A percentile compares a stretch with the other conserved stretches of the same genome.
Conservation (phyloP, 2,329 filamentous ascomycete species). For the Colletotrichum orbiculare region DNA sequence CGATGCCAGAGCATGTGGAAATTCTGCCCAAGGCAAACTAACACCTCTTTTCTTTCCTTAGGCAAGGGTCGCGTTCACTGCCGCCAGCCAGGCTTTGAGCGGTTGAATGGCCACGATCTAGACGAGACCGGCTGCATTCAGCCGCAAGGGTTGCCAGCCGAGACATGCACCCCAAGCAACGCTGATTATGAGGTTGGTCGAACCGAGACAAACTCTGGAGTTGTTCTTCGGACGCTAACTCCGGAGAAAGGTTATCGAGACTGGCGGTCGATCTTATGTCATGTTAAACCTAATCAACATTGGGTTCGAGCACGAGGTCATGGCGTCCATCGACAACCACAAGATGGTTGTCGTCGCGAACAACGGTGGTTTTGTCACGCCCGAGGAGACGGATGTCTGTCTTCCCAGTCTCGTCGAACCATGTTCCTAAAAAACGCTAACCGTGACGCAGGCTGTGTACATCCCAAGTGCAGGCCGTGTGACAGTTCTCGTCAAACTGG, state of each 20-base stretch:
- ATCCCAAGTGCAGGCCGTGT: conserved; percentile 38
- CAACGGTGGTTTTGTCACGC: conserved; percentile 40
- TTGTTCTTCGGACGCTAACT: background rate
- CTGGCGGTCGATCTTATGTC: conserved; percentile 22
- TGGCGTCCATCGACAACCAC: conserved; percentile 39
- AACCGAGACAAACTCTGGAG: background rate
- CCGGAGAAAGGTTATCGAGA: conserved; percentile 5
- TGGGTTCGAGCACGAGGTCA: conserved; percentile 31
- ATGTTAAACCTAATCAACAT: conserved; percentile 32
- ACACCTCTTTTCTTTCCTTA: background rate
- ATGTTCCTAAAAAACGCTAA: background rate
- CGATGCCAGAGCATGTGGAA: background rate
- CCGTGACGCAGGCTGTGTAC: conserved; percentile 28
- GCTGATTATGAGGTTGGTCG: conserved; percentile 26
- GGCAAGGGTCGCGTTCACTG: conserved; percentile 41
- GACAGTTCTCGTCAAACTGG: conserved; percentile 39
- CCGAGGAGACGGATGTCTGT: conserved; percentile 28
- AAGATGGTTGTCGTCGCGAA: conserved; percentile 41
- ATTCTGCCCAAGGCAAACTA: background rate
- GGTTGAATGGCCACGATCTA: conserved; percentile 6
- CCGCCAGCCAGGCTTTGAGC: conserved; percentile 28
- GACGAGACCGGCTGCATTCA: conserved; percentile 31
- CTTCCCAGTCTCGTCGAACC: background rate
- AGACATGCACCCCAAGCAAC: conserved; percentile 21
- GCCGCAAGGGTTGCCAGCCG: conserved; percentile 16